Evolutionary conservation across 352 stramenopile species (phyloP).

Genomic region (Phytophthora uliginosa): DNA sequence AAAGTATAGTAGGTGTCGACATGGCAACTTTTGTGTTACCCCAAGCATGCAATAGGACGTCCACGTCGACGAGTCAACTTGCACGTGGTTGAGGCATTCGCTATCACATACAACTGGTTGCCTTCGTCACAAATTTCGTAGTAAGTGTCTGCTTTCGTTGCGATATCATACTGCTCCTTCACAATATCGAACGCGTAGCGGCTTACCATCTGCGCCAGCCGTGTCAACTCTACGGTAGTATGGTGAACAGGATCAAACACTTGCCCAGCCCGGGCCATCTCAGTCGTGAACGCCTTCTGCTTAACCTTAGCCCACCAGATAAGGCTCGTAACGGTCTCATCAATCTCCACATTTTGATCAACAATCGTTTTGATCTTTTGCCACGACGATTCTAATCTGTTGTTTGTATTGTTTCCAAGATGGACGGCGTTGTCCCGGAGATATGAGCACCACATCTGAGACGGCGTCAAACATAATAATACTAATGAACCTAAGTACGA

Average conservation of each 20-base stretch:
- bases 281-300: not conserved
- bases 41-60: slow-evolving; percentile 9
- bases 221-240: not conserved
- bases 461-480: too few species aligned
- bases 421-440: slow-evolving; percentile 1
- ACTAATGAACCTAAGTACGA: too few species aligned
- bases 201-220: slow-evolving; percentile 1
- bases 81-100: not conserved
- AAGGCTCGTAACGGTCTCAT: slow-evolving; percentile 6
- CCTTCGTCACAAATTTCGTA: not conserved
- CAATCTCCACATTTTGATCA: not conserved
- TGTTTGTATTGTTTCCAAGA: slow-evolving; percentile 9
- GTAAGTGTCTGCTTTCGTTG: not conserved
- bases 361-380: slow-evolving; percentile 17
- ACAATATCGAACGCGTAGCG: slow-evolving; percentile 9
- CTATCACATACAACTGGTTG: not conserved
- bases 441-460: slow-evolving; percentile 7
- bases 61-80: not conserved
- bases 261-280: not conserved
- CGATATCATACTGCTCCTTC: slow-evolving; percentile 3
- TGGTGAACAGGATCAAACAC: not conserved
- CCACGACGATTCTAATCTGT: slow-evolving; percentile 11
- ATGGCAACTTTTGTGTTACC: not conserved
- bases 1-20: slow-evolving; percentile 9
- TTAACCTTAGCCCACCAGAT: slow-evolving; percentile 16